Evolutionary conservation across 352 stramenopile species (phyloP).

Genomic region (Phytopythium chamaehyphon): DNA sequence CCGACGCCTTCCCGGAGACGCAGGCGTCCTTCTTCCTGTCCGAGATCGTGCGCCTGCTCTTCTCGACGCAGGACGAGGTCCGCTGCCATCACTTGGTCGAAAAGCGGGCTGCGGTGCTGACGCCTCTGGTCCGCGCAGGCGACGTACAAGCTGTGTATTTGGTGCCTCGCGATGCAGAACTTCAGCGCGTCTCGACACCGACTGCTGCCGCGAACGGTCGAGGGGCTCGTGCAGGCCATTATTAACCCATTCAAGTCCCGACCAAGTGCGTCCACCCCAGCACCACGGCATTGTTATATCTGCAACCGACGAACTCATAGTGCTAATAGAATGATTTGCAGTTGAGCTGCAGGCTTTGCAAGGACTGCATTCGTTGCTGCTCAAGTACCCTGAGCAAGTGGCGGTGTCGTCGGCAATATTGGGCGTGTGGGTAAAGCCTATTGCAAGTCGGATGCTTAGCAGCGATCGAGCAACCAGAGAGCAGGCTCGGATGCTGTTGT

Average conservation of each 20-base stretch:
- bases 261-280: conserved; percentile 51
- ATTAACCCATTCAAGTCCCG: conserved; percentile 72
- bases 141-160: conserved; percentile 71
- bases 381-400: conserved; percentile 48
- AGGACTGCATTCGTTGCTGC: conserved; percentile 43
- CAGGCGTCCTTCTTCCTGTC: conserved; percentile 39
- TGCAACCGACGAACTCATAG: background rate
- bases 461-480: conserved; percentile 43
- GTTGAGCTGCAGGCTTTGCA: conserved; percentile 65
- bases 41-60: conserved; percentile 45
- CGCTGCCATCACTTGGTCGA: background rate
- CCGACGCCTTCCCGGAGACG: conserved; percentile 27
- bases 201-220: conserved; percentile 46
- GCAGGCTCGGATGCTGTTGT: conserved; percentile 37
- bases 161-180: conserved; percentile 62
- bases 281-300: background rate
- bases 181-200: conserved; percentile 38
- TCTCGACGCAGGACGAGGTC: conserved; percentile 50
- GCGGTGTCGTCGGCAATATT: conserved; percentile 20
- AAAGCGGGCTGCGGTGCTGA: background rate
- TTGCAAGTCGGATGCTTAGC: conserved; percentile 52
- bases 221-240: conserved; percentile 60
- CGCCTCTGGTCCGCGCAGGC: conserved; percentile 6
- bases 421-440: conserved; percentile 40
- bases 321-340: conserved; percentile 1